Evolutionary conservation across 2,329 filamentous ascomycete species (phyloP), one percentile per base, ranked within the genome.

Genomic region (Hymenoscyphus repandus): DNA sequence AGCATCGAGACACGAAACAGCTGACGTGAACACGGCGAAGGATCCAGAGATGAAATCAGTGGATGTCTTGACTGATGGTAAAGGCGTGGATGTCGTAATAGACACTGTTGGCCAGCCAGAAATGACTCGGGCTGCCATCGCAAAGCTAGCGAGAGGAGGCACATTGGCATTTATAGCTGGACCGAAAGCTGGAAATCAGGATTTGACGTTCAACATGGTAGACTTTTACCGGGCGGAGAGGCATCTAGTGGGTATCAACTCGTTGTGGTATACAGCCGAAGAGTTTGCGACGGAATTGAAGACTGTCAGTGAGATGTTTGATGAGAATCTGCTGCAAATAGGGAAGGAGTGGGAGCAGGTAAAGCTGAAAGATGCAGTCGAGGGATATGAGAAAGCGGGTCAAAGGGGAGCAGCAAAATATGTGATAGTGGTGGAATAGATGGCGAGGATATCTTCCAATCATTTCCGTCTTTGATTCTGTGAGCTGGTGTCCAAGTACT

Each of bases 221-320:
- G 54, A 56, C 37, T 62, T 64, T 40, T 64, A 62, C 55, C 48
- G 60, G 12, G 45, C 54, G 18, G 60, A 58, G 39, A 59, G 57
- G 37, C 49, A 33, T 2, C 6, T 63, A 10, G 40, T 58, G 13
- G 60, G 60, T 2, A 51, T 53, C 36, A 64, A 64, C 54, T 55
- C 56, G 5, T 44, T 64, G 18, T n/a, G 47, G 6, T 60, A 60
- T 50, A 32, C 39, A 5, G 56, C 53, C 1, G 51, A 54, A 37
- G 59, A 60, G n/a, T 50, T 57, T 44, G 62, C 54, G 1, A 22
- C 12, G 13, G 49, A 54, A 42, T 37, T 63, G 43, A 74, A 81
- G 51, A 76, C 76, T 77, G 82, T 85, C 62, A 51, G 45, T 1
- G 13, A 43, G 7, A 40, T 48, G 20, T 63, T 63, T 45, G 59